Conservation (phyloP, 83 land plant genomes). For the Isoetes engelmannii region DNA sequence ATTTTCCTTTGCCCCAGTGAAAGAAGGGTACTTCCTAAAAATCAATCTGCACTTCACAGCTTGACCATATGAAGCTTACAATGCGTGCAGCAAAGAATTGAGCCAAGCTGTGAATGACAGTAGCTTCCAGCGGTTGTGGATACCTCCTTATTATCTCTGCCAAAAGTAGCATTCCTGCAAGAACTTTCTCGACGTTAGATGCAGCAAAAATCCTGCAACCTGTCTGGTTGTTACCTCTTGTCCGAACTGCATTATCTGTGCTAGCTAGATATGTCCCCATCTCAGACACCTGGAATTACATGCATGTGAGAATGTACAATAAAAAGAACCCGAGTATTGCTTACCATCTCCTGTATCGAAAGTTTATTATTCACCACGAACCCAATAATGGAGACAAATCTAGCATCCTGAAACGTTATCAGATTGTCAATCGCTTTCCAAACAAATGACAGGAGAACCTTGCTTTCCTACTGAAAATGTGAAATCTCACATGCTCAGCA, state of each 20-base stretch:
- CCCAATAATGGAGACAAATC: too few species aligned
- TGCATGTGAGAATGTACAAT: too few species aligned
- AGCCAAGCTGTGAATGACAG: slow-evolving; percentile 49
- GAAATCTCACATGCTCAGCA: too few species aligned
- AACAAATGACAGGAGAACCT: too few species aligned
- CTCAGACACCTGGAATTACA: slow-evolving; percentile 36
- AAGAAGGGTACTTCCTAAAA: neutral
- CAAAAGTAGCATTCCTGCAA: slow-evolving; percentile 63
- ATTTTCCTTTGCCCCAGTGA: neutral
- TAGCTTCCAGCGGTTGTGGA: slow-evolving; percentile 44
- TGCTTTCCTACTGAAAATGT: too few species aligned
- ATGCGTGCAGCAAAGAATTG: slow-evolving; percentile 60
- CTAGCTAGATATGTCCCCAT: slow-evolving; percentile 55
- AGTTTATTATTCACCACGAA: too few species aligned
- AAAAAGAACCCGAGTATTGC: too few species aligned
- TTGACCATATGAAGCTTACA: slow-evolving; percentile 37
- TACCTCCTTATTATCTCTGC: slow-evolving; percentile 48
- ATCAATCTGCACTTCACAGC: neutral
- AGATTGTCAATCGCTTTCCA: too few species aligned
- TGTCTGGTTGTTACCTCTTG: slow-evolving; percentile 36
- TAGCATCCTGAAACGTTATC: too few species aligned
- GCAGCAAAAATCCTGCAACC: too few species aligned
- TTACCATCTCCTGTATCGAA: too few species aligned
- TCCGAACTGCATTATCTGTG: slow-evolving; percentile 41
- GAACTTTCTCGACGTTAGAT: too few species aligned